Evolutionary conservation across 192 early-diverging fungal species (phyloP), one percentile per base, ranked within the genome.

Genomic region (Chytriomyces sp.): DNA sequence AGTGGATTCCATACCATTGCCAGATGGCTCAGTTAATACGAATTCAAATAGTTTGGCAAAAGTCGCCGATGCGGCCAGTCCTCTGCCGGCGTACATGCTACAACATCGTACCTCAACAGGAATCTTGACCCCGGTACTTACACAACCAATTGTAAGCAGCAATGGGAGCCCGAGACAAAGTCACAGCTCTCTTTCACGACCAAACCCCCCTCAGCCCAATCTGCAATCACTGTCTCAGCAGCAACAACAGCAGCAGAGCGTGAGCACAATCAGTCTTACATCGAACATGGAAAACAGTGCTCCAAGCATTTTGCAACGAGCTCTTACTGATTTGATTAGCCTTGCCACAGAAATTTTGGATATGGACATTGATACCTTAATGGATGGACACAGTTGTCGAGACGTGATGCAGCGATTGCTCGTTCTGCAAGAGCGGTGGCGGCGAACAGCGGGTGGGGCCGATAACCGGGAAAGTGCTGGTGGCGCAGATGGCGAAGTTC

Each of bases 301-400:
- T 64, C 86, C 91, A 35, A 46, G 72, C 8, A 61, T 73, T 16
- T 91, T 93, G 64, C 86, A 91, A 23, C 77, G 85, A 45, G 86
- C 91, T 0, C 64, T 94, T 5, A 87, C 84, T 23, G 91, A 93
- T 47, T 79, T 94, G 5, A 93, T 93, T 64, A 75, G 82, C 5
- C 76, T 91, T n/a, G 91, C 93, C 0, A 91, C 93, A 65, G 82
- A 84, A 10, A 90, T 94, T 61, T 81, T 95, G 11, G 93, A 95
- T 76, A 91, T 91, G 61, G 82, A 81, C 68, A 72, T 87, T 0
- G 85, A 89, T 13, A 45, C 69, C 28, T 67, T 94, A 43, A 89
- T 92, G 79, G 89, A 87, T 46, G 81, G 89, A 16, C 85, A 85
- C 8, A 82, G 84, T 1, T 91, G 89, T 61, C 86, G 86, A 26